These are phyloP conservation scores for Leucosporidium yakuticum DNA, from an alignment of 768 basidiomycete genomes.

Conservation along the genomic window DNA sequence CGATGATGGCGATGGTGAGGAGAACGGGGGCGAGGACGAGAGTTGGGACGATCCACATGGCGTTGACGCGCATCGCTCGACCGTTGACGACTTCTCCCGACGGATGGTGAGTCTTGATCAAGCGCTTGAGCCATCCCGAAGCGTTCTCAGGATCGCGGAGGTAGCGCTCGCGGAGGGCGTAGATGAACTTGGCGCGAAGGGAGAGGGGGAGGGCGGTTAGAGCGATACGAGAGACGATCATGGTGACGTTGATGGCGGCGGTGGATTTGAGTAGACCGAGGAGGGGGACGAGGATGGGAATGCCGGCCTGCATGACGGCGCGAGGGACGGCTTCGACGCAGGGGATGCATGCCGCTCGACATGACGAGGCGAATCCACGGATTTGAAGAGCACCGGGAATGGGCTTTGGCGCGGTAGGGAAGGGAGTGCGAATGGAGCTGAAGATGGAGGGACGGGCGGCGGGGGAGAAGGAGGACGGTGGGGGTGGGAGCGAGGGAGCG, in stretches of 20 bases:
- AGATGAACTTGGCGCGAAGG: conserved; percentile 20
- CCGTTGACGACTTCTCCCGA: background rate
- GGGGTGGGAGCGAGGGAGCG: too few relatives aligned
- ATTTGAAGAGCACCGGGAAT: too few relatives aligned
- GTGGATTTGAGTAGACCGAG: conserved; percentile 25
- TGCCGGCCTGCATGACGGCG: conserved; percentile 1
- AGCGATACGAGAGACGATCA: conserved; percentile 15
- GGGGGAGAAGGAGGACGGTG: too few relatives aligned
- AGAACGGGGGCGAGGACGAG: conserved; percentile 31
- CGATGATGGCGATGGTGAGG: conserved; percentile 28
- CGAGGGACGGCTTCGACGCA: too few relatives aligned
- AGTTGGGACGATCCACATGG: conserved; percentile 15
- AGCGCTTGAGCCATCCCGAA: background rate
- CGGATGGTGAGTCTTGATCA: background rate
- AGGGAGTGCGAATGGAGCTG: too few relatives aligned
- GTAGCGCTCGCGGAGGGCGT: conserved; percentile 8
- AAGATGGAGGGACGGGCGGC: too few relatives aligned
- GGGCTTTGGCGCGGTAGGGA: too few relatives aligned
- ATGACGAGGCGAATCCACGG: too few relatives aligned
- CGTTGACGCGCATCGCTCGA: conserved; percentile 23
- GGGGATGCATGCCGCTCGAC: too few relatives aligned
- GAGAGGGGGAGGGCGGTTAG: conserved; percentile 34
- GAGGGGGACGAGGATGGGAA: conserved; percentile 27
- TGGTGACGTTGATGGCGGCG: conserved; percentile 20
- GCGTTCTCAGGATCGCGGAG: conserved; percentile 12